Base-by-base conservation (phyloP, 2,329 filamentous ascomycete genomes). In the Botrytis pseudocinerea region DNA sequence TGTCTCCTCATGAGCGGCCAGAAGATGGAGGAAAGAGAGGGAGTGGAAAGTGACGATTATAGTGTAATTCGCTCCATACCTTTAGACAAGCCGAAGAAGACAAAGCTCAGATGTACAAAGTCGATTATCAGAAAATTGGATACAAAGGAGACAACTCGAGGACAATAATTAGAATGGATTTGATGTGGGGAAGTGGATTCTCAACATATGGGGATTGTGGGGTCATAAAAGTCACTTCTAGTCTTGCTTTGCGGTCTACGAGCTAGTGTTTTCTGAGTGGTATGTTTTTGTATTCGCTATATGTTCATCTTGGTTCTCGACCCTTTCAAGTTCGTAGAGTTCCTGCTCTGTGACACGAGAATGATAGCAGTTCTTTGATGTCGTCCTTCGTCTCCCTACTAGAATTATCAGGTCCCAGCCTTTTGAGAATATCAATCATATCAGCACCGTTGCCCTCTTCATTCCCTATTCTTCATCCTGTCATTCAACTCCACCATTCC, bases 1-100 rank as follows among this genome's bases (percentile, higher is more conserved):
- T 0, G 1, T 3, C 25, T n/a, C 12, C 0, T n/a, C 2, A 4
- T 3, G n/a, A 54, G 12, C n/a, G 48, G 25, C 0, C 2, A 16
- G 5, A 54, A 54, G 5, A 12, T 4, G 5, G n/a, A 28, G 14
- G n/a, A n/a, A 18, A 57, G 1, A 18, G 7, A 12, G 14, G 16
- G 3, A 28, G 14, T 0, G n/a, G 6, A 9, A 9, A 18, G 51
- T 57, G 2, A 28, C 7, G 14, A 28, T 57, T 18, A 28, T 32
- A 57, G 6, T 57, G n/a, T 32, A 57, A 32, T 57, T 7, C 8
- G 14, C n/a, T 8, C 1, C n/a, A 18, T 3, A 18, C 51, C 16
- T 18, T n/a, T 32, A 57, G 51, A 28, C 14, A 8, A 32, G n/a
- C 1, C 18, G 51, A 7, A 7, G 12, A 18, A 54, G 25, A 54